Percentiles rank a stretch among this genome's conserved stretches.
phyloP scores from a whole-genome alignment of 352 stramenopile genomes.

The Elongisporangium anandrum region DNA sequence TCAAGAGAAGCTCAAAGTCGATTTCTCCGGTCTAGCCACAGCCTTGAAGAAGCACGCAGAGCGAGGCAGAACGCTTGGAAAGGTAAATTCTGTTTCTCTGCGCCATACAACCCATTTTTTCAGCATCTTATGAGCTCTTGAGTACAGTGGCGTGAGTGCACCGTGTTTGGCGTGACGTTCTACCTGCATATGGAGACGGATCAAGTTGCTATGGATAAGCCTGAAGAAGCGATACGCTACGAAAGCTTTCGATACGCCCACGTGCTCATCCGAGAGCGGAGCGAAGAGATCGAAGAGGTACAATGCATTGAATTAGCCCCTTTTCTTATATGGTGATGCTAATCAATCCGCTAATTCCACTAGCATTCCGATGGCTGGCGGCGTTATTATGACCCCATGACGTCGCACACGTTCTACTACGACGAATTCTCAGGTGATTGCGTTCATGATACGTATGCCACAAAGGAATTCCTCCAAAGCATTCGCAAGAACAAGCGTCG shows the following conservation, averaged over 20 bases:
- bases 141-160: conserved; percentile 43
- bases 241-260: conserved; percentile 58
- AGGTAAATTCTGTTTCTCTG: background rate
- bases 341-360: background rate
- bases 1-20: conserved; percentile 27
- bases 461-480: conserved; percentile 24
- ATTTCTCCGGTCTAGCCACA: conserved; percentile 32
- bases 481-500: conserved; percentile 25
- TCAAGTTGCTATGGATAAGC: conserved; percentile 48
- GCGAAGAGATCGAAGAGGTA: conserved; percentile 61
- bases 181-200: conserved; percentile 34
- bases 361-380: conserved; percentile 39
- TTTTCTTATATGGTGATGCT: background rate
- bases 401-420: conserved; percentile 59
- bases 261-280: conserved; percentile 39
- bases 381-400: conserved; percentile 54
- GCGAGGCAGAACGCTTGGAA: conserved; percentile 33
- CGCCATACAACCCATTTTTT: background rate
- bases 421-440: conserved; percentile 61
- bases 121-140: background rate
- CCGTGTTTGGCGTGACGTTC: conserved; percentile 45
- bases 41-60: conserved; percentile 36
- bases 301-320: background rate
- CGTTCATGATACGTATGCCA: conserved; percentile 48
- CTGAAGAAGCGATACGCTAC: conserved; percentile 32